Evolutionary conservation across 345 rosid species (phyloP).

Genomic region (Ailanthus altissimus): DNA sequence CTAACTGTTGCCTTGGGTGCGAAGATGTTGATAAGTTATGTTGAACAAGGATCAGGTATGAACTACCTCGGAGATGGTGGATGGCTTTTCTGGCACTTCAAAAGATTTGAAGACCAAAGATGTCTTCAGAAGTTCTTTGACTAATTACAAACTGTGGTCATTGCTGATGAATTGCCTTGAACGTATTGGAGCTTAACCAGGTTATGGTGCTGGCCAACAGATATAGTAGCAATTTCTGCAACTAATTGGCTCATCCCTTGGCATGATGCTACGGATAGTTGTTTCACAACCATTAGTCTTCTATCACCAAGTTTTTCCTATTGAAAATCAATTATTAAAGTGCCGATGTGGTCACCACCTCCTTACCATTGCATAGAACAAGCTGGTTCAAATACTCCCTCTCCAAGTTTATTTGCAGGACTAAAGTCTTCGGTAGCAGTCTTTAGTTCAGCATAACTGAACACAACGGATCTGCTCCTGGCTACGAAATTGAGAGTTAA

Average conservation of each 20-base stretch:
- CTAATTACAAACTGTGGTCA: too few relatives aligned
- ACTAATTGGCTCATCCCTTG: constrained; percentile 28
- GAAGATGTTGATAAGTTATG: constrained; percentile 91
- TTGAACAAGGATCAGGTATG: constrained; percentile 61
- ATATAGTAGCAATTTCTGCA: constrained; percentile 28
- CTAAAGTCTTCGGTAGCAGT: constrained; percentile 16
- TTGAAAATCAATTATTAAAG: not conserved
- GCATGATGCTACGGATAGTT: constrained; percentile 20
- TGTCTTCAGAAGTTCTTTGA: constrained; percentile 62
- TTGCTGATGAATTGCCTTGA: too few relatives aligned
- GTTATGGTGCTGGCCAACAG: constrained; percentile 52
- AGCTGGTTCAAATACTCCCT: constrained; percentile 83
- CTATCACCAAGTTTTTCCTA: constrained; percentile 18
- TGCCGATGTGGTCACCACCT: too few relatives aligned
- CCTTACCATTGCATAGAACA: constrained; percentile 9
- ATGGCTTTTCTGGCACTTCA: constrained; percentile 66
- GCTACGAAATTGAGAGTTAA: too few relatives aligned
- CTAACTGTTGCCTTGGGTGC: constrained; percentile 28
- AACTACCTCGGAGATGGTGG: constrained; percentile 81
- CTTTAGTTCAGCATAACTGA: constrained; percentile 17
- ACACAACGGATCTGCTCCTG: too few relatives aligned
- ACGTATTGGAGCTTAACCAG: constrained; percentile 57
- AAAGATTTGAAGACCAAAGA: constrained; percentile 56
- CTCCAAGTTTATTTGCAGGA: constrained; percentile 62
- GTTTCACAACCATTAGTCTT: constrained; percentile 14